Evolutionary conservation across 2,329 filamentous ascomycete genomes (phyloP), one percentile per base, ranked within the genome.

Genomic region (Aspergillus sp.): DNA sequence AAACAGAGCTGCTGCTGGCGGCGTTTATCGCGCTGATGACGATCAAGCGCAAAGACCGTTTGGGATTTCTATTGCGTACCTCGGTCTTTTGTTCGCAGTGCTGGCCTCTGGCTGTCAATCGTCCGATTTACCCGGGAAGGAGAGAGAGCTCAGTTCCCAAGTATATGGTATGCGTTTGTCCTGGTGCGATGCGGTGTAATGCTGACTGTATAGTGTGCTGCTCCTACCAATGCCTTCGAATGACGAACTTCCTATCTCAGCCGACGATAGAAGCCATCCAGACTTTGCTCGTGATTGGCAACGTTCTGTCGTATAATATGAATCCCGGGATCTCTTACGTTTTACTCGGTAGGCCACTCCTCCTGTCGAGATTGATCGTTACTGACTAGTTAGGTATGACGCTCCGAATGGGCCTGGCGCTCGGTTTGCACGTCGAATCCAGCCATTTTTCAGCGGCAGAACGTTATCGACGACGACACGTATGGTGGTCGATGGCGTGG

Each of bases 241-340:
- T 86, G 71, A 85, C 82, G 23, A 87, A 87, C 62, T 87, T 87
- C 67, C 68, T 87, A 7, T 87, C 85, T 0, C 82, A 85, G 57
- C 82, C 84, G 27, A 84, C 81, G 4, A 73, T 87, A 37, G 83
- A 87, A 60, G 84, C 81, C 43, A 85, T 87, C 39, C 84, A 87
- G 66, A 84, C 84, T 0, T 76, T 87, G 21, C 71, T 87, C 3
- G 82, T 87, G 12, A 84, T 87, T 31, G 83, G 84, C 49, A 86
- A 87, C 64, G 84, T 85, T 23, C 76, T 85, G 31, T 84, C 83
- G 1, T 85, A 85, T 66, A 85, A 85, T 62, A 85, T 85, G 83
- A 87, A 87, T 58, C 84, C 85, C 8, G 85, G 85, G 2, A 84
- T 86, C 17, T 83, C 84, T 4, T 87, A 86, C 77, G 83, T 84